Evolutionary conservation across 2,329 filamentous ascomycete genomes (phyloP).

Genomic region (Fusarium dlaminii): DNA sequence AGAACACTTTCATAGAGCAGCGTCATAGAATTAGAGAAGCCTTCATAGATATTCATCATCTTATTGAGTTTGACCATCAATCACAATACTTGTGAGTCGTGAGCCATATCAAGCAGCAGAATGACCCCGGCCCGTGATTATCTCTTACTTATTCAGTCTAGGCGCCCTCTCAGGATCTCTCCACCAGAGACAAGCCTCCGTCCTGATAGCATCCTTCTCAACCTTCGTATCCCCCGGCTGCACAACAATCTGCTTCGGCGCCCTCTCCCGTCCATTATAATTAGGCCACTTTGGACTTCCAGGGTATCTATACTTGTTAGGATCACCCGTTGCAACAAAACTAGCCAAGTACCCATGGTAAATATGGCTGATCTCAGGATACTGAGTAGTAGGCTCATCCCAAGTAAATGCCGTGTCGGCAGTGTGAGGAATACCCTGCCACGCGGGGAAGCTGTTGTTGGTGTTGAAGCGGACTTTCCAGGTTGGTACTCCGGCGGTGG

Average conservation of each 20-base stretch:
- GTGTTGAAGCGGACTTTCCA: constrained; percentile 54
- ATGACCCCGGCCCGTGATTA: rapidly evolving
- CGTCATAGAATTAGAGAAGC: neutral
- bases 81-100: no score
- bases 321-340: constrained; percentile 49
- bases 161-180: constrained; percentile 47
- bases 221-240: constrained; percentile 45
- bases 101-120: neutral
- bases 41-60: neutral
- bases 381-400: constrained; percentile 48
- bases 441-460: constrained; percentile 46
- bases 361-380: constrained; percentile 48
- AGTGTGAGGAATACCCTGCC: constrained; percentile 51
- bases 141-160: constrained; percentile 47
- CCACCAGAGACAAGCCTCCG: constrained; percentile 49
- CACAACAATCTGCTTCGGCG: constrained; percentile 45
- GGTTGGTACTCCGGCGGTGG: constrained; percentile 45
- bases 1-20: rapidly evolving
- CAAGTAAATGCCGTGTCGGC: constrained; percentile 50
- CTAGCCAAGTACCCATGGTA: constrained; percentile 52
- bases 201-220: constrained; percentile 47
- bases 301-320: constrained; percentile 41
- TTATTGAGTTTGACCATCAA: no score
- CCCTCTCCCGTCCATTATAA: constrained; percentile 8
- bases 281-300: constrained; percentile 33